Evolutionary conservation across 1,284 basidiomycete genomes (phyloP), one percentile per base, ranked within the genome.

Genomic region (Ustilago trichophora): DNA sequence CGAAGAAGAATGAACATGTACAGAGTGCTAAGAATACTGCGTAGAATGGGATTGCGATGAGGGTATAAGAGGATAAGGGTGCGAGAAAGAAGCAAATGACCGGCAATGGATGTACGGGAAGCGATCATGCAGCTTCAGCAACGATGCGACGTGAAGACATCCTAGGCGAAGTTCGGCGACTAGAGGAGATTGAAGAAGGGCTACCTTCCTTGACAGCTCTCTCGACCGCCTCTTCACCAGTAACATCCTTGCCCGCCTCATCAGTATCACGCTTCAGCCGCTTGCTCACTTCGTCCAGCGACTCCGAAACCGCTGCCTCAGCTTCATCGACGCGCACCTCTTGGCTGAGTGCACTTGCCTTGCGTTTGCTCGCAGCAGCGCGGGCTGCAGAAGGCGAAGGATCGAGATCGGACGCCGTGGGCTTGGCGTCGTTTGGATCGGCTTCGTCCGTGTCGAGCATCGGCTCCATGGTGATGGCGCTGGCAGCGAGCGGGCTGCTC

Each of bases 401-500:
- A 21, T 50, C 54, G 6, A 32, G 36, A 25, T 36, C 42, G n/a
- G 41, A 26, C 7, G 36, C 35, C 8, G 5, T 40, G 12, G 29
- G 13, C 29, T 47, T 46, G 13, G 10, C 8, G 24, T 38, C 35
- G 13, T 29, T 43, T 35, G 34, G 32, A 4, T 59, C 62, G 12
- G 51, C 51, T 7, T 72, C 69, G 15, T 67, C 59, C 5, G 38
- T 40, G 41, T 72, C 69, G 5, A 64, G 41, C n/a, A 59, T 51
- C 6, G 58, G 59, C 50, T 67, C 69, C 55, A 67, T 67, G 13
- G 69, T 72, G 48, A 72, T 67, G 18, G 59, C 58, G 24, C 59
- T 58, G 4, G 69, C 64, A 31, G 69, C 69, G 4, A 72, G 52
- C 18, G 69, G 69, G 37, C 63, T 67, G 46, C 59, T 64, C 25